phyloP scores from a whole-genome alignment of 2,329 filamentous ascomycete species.

The Sarocladium kiliense region DNA sequence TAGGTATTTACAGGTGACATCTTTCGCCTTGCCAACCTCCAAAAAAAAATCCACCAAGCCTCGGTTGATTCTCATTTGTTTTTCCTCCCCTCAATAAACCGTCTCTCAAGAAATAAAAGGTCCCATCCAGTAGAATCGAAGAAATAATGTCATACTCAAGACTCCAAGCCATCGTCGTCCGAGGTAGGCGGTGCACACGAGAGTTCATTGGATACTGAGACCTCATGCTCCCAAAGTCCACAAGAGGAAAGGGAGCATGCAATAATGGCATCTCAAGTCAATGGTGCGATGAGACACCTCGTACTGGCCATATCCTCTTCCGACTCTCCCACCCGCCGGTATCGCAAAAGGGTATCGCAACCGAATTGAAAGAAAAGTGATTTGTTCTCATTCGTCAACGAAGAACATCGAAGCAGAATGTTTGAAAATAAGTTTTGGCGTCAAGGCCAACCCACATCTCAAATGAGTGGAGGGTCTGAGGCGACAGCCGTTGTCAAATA shows the following conservation, averaged over 20 bases:
- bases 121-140: constrained; percentile 9
- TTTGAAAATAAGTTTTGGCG: constrained; percentile 17
- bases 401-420: constrained; percentile 13
- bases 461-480: background rate
- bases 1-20: constrained; percentile 4
- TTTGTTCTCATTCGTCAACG: constrained; percentile 11
- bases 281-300: too few species aligned
- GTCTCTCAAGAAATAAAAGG: constrained; percentile 7
- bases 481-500: constrained; percentile 1
- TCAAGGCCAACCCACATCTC: constrained; percentile 9
- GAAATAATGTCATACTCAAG: constrained; percentile 8
- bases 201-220: background rate
- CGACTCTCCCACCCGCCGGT: constrained; percentile 6
- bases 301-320: background rate
- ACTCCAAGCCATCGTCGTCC: constrained; percentile 8
- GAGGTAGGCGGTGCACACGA: background rate
- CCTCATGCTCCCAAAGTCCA: too few species aligned
- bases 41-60: constrained; percentile 6
- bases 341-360: constrained; percentile 29
- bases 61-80: background rate
- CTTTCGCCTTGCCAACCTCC: background rate
- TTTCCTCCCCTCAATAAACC: constrained; percentile 14
- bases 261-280: too few species aligned
- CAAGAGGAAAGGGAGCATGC: too few species aligned
- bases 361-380: constrained; percentile 24